These are phyloP conservation scores for Cutaneotrichosporon sp. DNA, from an alignment of 1,284 basidiomycete species.

Conservation along the genomic window DNA sequence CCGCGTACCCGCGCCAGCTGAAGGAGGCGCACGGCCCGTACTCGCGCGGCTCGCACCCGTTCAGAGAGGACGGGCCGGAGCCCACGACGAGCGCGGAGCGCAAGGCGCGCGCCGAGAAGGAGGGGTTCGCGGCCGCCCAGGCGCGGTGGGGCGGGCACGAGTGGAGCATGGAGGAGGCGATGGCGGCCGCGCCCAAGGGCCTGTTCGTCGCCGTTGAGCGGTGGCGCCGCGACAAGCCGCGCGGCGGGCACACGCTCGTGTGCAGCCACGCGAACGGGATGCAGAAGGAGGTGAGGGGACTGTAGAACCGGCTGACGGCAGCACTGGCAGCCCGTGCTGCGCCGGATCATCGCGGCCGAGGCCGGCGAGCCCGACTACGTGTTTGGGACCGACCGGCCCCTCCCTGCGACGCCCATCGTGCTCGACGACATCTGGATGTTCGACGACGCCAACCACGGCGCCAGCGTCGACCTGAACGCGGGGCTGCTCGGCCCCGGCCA, in stretches of 20 bases:
- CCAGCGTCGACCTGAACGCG: slow-evolving; percentile 67
- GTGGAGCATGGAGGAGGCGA: slow-evolving; percentile 15
- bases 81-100: slow-evolving; percentile 37
- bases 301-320: slow-evolving; percentile 6
- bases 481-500: slow-evolving; percentile 54
- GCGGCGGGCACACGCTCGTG: slow-evolving; percentile 17
- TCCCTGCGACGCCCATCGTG: not conserved
- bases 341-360: slow-evolving; percentile 50
- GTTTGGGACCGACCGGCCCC: slow-evolving; percentile 13
- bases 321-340: slow-evolving; percentile 65
- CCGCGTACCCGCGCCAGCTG: slow-evolving; percentile 62
- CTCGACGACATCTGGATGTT: slow-evolving; percentile 78
- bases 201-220: slow-evolving; percentile 23
- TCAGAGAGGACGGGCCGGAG: slow-evolving; percentile 9
- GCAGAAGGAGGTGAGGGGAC: slow-evolving; percentile 30
- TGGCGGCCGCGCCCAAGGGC: slow-evolving; percentile 10
- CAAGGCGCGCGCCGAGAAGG: slow-evolving; percentile 16
- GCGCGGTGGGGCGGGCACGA: slow-evolving; percentile 17
- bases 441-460: slow-evolving; percentile 75
- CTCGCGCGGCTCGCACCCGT: slow-evolving; percentile 27
- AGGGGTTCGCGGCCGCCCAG: not conserved
- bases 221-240: slow-evolving; percentile 14
- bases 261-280: slow-evolving; percentile 24
- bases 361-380: not conserved
- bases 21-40: slow-evolving; percentile 38